Base-by-base conservation (phyloP, 1,284 basidiomycete genomes). In the Coriolopsis trogii region DNA sequence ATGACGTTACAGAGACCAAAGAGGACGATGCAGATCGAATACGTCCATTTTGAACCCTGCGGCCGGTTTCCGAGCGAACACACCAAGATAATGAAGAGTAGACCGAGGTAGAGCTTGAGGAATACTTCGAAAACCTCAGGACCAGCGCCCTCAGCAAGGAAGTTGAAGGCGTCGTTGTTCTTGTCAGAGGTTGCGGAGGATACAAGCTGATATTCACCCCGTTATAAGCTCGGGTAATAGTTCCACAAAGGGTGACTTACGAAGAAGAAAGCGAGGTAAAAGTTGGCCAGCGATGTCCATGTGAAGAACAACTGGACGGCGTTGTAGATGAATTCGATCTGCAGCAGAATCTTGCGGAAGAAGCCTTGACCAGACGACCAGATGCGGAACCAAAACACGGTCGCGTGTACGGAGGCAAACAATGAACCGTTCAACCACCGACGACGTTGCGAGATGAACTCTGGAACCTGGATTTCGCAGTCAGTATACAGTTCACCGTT, bases 281-380 rank as follows among this genome's bases (percentile, higher is more conserved):
- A 91, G 67, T 91, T 91, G 26, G 88, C 89, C 47, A 91, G 73
- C 18, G 86, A 81, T 3, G 87, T 91, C 88, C 88, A 91, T n/a
- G 89, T 88, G 69, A 93, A 93, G 55, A 93, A 47, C 21, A 93
- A 78, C 60, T 91, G 87, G 23, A 91, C 60, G 6, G 84, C 85
- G 60, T 91, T 91, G 73, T 93, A 93, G 63, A 91, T 84, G 71
- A 92, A 92, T 63, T 92, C 87, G 53, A 93, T 68, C 77, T 87
- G 87, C n/a, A 95, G 78, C 47, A 85, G 63, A 53, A 93, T 79
- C 76, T 90, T 95, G 55, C 93, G 80, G 74, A 95, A 84, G 69
- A 93, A 85, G 63, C 82, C 81, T 67, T 96, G 93, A 2, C 93
- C 93, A n/a, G 90, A 93, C 1, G 89, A 86, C 89, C 91, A 94